A percentile compares a stretch with the other conserved stretches of the same genome.
Evolutionary conservation across 2,329 filamentous ascomycete species (phyloP).

Genomic region (Nemania bipapillata): DNA sequence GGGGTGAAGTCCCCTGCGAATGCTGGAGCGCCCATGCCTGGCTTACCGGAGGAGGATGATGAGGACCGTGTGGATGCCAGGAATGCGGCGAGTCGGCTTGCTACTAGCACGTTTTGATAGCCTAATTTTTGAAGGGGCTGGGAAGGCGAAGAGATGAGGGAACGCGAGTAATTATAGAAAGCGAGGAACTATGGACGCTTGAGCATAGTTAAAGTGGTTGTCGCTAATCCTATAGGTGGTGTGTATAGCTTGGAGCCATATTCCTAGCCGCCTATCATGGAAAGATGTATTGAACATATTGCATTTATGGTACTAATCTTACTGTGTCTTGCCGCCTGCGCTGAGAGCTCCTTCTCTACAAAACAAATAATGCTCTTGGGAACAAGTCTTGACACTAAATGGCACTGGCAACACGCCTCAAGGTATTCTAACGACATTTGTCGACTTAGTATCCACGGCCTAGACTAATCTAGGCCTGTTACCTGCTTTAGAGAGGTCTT

Average conservation of each 20-base stretch:
- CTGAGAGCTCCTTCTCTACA: neutral
- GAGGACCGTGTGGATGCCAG: slow-evolving; percentile 94
- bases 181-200: slow-evolving; percentile 16
- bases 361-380: too few relatives aligned
- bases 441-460: neutral
- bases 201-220: slow-evolving; percentile 4
- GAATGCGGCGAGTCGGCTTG: slow-evolving; percentile 93
- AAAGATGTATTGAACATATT: slow-evolving; percentile 31
- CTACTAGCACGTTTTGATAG: slow-evolving; percentile 86
- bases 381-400: too few relatives aligned
- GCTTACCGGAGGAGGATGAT: slow-evolving; percentile 81
- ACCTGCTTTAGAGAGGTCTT: slow-evolving; percentile 12
- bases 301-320: slow-evolving; percentile 9
- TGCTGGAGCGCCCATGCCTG: slow-evolving; percentile 62
- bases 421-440: neutral
- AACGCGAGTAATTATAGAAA: slow-evolving; percentile 33
- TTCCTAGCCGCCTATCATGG: slow-evolving; percentile 20
- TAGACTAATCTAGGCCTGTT: slow-evolving; percentile 9
- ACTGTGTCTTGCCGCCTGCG: neutral
- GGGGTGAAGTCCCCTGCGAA: slow-evolving; percentile 54
- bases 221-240: slow-evolving; percentile 14
- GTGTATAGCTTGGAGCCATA: slow-evolving; percentile 24
- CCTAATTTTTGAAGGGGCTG: slow-evolving; percentile 2
- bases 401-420: too few relatives aligned
- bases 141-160: slow-evolving; percentile 30